Percentiles rank a stretch among this genome's conserved stretches.
phyloP scores from a whole-genome alignment of 192 early-diverging fungal species.

The Lobulomyces angularis region DNA sequence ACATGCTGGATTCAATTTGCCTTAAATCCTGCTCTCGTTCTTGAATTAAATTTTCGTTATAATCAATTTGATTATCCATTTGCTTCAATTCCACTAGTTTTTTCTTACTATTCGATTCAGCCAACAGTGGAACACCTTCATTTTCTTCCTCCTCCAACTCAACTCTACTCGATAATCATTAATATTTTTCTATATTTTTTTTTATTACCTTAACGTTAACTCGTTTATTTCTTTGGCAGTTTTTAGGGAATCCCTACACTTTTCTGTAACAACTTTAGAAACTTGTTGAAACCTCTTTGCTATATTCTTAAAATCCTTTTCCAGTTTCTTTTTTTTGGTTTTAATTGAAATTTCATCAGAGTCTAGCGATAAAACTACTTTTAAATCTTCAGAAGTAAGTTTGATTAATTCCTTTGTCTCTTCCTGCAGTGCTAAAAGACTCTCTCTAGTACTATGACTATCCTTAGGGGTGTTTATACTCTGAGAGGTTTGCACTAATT shows the following conservation, averaged over 20 bases:
- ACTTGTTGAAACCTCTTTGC: constrained; percentile 78
- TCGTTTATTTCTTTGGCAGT: background rate
- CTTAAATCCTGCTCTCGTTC: constrained; percentile 88
- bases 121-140: constrained; percentile 48
- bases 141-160: constrained; percentile 28
- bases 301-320: constrained; percentile 88
- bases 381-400: constrained; percentile 63
- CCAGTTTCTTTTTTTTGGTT: constrained; percentile 83
- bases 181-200: background rate
- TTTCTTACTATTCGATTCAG: constrained; percentile 29
- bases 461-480: too few species aligned
- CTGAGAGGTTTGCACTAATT: too few species aligned
- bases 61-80: constrained; percentile 84
- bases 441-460: too few species aligned
- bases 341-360: constrained; percentile 55
- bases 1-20: constrained; percentile 85
- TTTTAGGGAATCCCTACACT: constrained; percentile 66
- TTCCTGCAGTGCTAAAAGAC: too few species aligned
- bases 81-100: constrained; percentile 4
- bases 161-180: constrained; percentile 1
- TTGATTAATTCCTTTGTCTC: constrained; percentile 69
- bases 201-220: constrained; percentile 4
- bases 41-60: constrained; percentile 83
- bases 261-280: constrained; percentile 69
- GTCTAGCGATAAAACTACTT: too few species aligned